phyloP scores from a whole-genome alignment of 257 asterid species.

The Sherardia arvensis region DNA sequence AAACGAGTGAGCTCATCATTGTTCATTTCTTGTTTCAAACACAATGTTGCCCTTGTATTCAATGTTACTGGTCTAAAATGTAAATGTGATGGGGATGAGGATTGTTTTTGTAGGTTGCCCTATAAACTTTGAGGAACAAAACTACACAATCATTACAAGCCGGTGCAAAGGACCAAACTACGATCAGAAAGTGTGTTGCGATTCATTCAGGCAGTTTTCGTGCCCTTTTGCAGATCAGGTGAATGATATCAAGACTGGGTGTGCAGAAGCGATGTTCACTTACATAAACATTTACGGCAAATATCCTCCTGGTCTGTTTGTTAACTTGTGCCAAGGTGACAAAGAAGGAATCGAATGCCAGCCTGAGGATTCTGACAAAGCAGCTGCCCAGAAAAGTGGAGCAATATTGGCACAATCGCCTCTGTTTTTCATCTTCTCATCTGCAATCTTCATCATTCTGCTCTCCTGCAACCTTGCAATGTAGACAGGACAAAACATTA shows the following conservation, averaged over 20 bases:
- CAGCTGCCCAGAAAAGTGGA: constrained; percentile 5
- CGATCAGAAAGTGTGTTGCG: constrained; percentile 44
- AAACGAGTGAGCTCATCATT: constrained; percentile 48
- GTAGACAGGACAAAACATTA: neutral
- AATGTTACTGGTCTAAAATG: no score
- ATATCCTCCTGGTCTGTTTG: constrained; percentile 78
- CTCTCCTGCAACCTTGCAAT: neutral
- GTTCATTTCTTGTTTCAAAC: no score
- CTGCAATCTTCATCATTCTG: constrained; percentile 16
- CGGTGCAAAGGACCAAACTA: constrained; percentile 88
- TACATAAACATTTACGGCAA: constrained; percentile 65
- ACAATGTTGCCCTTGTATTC: no score
- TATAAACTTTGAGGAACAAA: constrained; percentile 51
- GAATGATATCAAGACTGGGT: constrained; percentile 42
- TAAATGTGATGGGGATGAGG: neutral
- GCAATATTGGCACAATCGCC: constrained; percentile 14
- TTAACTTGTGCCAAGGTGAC: constrained; percentile 52
- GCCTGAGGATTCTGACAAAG: neutral
- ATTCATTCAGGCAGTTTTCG: constrained; percentile 41
- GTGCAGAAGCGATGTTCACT: constrained; percentile 58
- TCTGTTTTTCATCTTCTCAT: neutral
- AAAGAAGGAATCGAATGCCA: constrained; percentile 48
- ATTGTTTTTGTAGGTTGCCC: constrained; percentile 40
- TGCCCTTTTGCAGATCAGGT: constrained; percentile 50
- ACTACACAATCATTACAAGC: constrained; percentile 78